Conservation (phyloP, 768 basidiomycete species). For the Coprinopsis cinerea region DNA sequence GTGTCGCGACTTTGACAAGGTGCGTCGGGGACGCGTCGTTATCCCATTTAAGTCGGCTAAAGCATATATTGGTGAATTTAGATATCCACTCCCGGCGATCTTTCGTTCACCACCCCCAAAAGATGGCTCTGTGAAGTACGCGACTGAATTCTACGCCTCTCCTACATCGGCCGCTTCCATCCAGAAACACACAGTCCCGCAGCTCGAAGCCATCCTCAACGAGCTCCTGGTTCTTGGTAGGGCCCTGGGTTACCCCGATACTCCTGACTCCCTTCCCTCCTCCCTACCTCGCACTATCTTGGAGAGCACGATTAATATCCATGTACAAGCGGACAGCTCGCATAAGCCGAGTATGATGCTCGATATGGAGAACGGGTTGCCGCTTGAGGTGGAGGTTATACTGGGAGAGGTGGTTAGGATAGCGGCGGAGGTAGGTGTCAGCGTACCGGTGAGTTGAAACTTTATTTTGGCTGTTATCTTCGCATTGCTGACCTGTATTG, state of each 20-base stretch:
- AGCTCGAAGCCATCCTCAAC: constrained; percentile 31
- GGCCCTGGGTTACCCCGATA: constrained; percentile 43
- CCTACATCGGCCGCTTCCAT: constrained; percentile 26
- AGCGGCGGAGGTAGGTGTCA: constrained; percentile 37
- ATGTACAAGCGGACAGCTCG: constrained; percentile 35
- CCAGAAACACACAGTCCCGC: constrained; percentile 28
- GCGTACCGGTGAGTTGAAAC: constrained; percentile 37
- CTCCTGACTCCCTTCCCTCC: constrained; percentile 41
- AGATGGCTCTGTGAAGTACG: constrained; percentile 28
- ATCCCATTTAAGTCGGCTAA: background rate
- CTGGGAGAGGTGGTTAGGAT: constrained; percentile 55
- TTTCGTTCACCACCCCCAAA: constrained; percentile 40
- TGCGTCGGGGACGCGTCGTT: constrained; percentile 13
- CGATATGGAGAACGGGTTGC: constrained; percentile 45
- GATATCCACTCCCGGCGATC: constrained; percentile 42
- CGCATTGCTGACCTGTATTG: background rate
- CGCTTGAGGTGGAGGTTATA: constrained; percentile 65
- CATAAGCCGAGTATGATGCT: constrained; percentile 61
- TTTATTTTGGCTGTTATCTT: background rate
- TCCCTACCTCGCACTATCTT: constrained; percentile 34
- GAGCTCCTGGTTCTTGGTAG: constrained; percentile 34
- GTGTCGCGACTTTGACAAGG: constrained; percentile 45
- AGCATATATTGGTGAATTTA: constrained; percentile 14
- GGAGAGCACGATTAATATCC: constrained; percentile 29
- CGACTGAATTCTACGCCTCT: constrained; percentile 24